Percentiles rank a stretch among this genome's conserved stretches.
phyloP scores from a whole-genome alignment of 2,329 filamentous ascomycete genomes.

The Aspergillus puulaauensis region DNA sequence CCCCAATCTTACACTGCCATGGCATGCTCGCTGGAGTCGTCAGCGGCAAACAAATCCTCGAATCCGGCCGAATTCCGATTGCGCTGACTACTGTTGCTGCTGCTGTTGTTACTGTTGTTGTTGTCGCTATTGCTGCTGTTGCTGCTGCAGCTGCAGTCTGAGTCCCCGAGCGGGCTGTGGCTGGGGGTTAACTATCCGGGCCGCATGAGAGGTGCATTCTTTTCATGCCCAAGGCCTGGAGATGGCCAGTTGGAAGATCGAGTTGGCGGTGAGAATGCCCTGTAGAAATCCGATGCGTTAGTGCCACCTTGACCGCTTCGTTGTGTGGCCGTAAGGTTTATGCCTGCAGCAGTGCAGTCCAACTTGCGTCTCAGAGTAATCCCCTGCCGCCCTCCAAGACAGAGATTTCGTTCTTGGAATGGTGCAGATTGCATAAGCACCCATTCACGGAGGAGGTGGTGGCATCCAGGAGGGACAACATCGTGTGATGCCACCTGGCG shows the following conservation, averaged over 20 bases:
- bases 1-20: background rate
- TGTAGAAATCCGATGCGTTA: background rate
- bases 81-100: no score
- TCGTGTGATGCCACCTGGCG: slow-evolving; percentile 1
- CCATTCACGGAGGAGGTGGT: background rate
- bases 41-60: background rate
- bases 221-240: background rate
- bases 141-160: background rate
- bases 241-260: background rate
- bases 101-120: background rate
- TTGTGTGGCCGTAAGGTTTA: slow-evolving; percentile 25
- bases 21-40: background rate
- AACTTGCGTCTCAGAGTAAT: slow-evolving; percentile 6
- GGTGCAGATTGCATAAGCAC: background rate
- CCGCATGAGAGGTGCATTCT: no score
- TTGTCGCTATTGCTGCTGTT: background rate
- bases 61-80: background rate
- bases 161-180: background rate
- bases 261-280: background rate
- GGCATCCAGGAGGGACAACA: background rate
- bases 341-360: slow-evolving; percentile 23
- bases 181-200: background rate
- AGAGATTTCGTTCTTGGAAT: background rate
- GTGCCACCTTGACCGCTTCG: slow-evolving; percentile 25
- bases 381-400: background rate